Evolutionary conservation across 2,329 filamentous ascomycete genomes (phyloP).

Genomic region (Colletotrichum incanum): DNA sequence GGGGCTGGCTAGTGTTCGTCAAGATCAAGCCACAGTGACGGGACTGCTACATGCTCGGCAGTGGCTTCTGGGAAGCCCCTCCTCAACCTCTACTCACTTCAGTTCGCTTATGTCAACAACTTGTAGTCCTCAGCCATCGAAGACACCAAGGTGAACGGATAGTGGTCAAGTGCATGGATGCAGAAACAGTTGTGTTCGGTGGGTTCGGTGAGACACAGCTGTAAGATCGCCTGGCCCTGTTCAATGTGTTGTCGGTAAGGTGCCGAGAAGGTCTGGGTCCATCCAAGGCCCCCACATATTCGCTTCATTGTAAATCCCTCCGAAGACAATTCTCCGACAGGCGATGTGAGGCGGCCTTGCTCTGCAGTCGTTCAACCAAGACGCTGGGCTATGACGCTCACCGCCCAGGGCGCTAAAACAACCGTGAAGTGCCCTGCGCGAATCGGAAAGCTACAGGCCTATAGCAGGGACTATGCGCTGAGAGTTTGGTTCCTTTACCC

Average conservation of each 20-base stretch:
- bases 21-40: constrained; percentile 12
- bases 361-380: not conserved
- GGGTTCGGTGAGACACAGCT: not conserved
- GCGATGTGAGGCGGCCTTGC: not conserved
- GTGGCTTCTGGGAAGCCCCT: not conserved
- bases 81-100: not conserved
- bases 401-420: constrained; percentile 17
- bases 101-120: not conserved
- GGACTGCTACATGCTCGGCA: not conserved
- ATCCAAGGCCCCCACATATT: not conserved
- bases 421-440: constrained; percentile 11
- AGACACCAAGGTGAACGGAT: not conserved
- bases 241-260: not conserved
- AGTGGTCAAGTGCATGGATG: not conserved
- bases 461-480: constrained; percentile 4
- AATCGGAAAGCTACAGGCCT: constrained; percentile 16
- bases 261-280: not conserved
- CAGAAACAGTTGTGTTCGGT: not conserved
- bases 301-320: constrained; percentile 30
- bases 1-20: not conserved
- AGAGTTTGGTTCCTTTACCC: not conserved
- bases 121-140: not conserved
- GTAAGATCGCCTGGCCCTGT: not conserved
- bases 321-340: constrained; percentile 1
- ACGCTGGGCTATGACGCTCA: constrained; percentile 24